Evolutionary conservation across 129 eudicot genomes (phyloP).

Genomic region (Daucus carota): DH1_v3.0 NC_030383.2:46221001-46221500

Average conservation of each 20-base stretch:
- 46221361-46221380: neutral
- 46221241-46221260: conserved; percentile 87
- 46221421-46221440: neutral
- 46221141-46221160: conserved; percentile 93
- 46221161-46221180: conserved; percentile 92
- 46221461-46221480: neutral
- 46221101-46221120: conserved; percentile 98
- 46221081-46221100: conserved; percentile 81
- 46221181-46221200: conserved; percentile 95
- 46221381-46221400: neutral
- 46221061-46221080: conserved; percentile 96
- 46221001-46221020: conserved; percentile 94
- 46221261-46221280: conserved; percentile 58
- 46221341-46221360: neutral
- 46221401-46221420: neutral
- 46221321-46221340: neutral
- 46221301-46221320: neutral
- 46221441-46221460: neutral
- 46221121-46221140: conserved; percentile 98
- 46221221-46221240: conserved; percentile 95
- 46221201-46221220: conserved; percentile 86
- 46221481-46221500: neutral
- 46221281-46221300: conserved; percentile 8
- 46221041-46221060: conserved; percentile 98
- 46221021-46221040: conserved; percentile 79